Percentiles rank a stretch among this genome's conserved stretches.
These are phyloP conservation scores for Cardamine resedifolia DNA, from an alignment of 345 rosid genomes.

Conservation along the genomic window DNA sequence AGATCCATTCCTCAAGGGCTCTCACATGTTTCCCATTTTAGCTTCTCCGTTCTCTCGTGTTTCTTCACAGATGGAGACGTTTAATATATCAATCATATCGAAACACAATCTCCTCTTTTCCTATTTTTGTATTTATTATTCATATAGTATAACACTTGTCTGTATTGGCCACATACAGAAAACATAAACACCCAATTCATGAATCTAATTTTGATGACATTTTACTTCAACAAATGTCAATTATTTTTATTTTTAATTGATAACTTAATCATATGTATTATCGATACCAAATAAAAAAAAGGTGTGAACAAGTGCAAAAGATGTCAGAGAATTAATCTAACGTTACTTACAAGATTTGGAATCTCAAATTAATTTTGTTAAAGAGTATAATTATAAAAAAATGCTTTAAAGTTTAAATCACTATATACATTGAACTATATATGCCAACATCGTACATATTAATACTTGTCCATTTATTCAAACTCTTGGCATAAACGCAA, in stretches of 20 bases:
- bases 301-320: background rate
- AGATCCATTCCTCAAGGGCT: slow-evolving; percentile 34
- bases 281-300: background rate
- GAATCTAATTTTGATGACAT: background rate
- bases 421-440: background rate
- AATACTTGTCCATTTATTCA: background rate
- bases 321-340: slow-evolving; percentile 1
- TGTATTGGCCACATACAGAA: background rate
- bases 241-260: background rate
- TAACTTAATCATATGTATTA: background rate
- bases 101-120: slow-evolving; percentile 12
- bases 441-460: background rate
- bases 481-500: background rate
- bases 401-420: background rate
- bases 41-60: slow-evolving; percentile 43
- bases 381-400: background rate
- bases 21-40: slow-evolving; percentile 44
- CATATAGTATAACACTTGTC: background rate
- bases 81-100: slow-evolving; percentile 33
- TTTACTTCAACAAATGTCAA: slow-evolving; percentile 9
- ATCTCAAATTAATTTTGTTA: background rate
- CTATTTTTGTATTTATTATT: slow-evolving; percentile 14
- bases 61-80: slow-evolving; percentile 39
- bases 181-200: background rate
- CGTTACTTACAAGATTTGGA: background rate